Evolutionary conservation across 345 rosid genomes (phyloP).

Genomic region (Heritiera littoralis): DNA sequence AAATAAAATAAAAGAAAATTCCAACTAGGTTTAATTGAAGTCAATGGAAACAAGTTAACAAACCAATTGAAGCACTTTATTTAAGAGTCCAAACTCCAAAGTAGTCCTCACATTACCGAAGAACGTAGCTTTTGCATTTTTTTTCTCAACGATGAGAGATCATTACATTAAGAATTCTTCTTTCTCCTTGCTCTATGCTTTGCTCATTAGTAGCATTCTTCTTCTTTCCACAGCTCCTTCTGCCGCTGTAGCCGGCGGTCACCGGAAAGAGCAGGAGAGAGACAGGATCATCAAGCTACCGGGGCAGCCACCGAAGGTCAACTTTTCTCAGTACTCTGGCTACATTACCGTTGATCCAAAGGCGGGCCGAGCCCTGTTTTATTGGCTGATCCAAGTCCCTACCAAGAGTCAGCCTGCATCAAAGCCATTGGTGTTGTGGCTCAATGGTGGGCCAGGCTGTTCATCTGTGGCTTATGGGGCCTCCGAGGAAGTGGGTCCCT

Average conservation of each 20-base stretch:
- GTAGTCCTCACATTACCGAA: background rate
- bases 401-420: constrained; percentile 24
- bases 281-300: constrained; percentile 66
- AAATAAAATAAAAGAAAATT: background rate
- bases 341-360: constrained; percentile 57
- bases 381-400: constrained; percentile 68
- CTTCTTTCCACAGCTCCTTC: constrained; percentile 17
- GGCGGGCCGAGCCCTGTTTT: constrained; percentile 71
- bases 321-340: constrained; percentile 77
- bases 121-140: background rate
- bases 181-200: background rate
- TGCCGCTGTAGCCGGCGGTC: background rate
- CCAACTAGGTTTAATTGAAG: constrained; percentile 12
- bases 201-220: constrained; percentile 9
- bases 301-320: constrained; percentile 66
- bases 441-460: constrained; percentile 94
- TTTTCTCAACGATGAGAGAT: constrained; percentile 12
- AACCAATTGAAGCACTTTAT: constrained; percentile 7
- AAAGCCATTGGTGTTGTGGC: constrained; percentile 72
- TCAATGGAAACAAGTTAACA: constrained; percentile 23
- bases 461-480: constrained; percentile 88
- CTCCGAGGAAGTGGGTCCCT: constrained; percentile 93
- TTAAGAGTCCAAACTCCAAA: constrained; percentile 16
- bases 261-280: constrained; percentile 37
- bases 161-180: constrained; percentile 10